Evolutionary conservation across 2,329 filamentous ascomycete species (phyloP).

Genomic region (Stemphylium beticola): DNA sequence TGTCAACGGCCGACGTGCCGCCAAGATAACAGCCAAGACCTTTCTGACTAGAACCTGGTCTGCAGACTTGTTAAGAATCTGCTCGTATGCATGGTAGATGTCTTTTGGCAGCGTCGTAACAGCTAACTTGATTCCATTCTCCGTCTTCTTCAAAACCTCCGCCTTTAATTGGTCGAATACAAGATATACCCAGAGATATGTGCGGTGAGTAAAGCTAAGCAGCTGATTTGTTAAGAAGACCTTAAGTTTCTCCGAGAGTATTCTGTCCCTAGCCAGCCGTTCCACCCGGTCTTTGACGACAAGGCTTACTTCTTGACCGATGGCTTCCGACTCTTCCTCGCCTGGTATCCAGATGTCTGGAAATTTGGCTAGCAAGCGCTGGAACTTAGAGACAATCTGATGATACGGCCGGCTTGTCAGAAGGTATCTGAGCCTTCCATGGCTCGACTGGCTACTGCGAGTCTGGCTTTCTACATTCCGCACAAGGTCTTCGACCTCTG

Average conservation of each 20-base stretch:
- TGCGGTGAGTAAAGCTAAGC: constrained; percentile 21
- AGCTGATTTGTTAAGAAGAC: constrained; percentile 13
- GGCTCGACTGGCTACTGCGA: constrained; percentile 6
- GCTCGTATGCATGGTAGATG: constrained; percentile 21
- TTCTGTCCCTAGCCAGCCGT: constrained; percentile 16
- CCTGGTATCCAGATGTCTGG: constrained; percentile 27
- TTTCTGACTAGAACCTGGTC: constrained; percentile 1
- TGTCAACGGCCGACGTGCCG: background rate
- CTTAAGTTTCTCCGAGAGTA: constrained; percentile 18
- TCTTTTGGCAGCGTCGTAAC: constrained; percentile 13
- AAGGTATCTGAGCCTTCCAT: constrained; percentile 18
- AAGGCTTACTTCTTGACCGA: constrained; percentile 25
- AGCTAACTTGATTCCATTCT: constrained; percentile 11
- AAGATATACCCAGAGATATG: constrained; percentile 28
- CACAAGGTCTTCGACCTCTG: constrained; percentile 21
- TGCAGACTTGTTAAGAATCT: constrained; percentile 21
- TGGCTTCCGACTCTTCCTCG: constrained; percentile 26
- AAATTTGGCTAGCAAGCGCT: constrained; percentile 15
- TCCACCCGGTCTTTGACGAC: constrained; percentile 24
- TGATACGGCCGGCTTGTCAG: constrained; percentile 29
- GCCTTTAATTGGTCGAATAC: constrained; percentile 18
- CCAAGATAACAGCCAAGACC: background rate
- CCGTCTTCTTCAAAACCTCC: constrained; percentile 16
- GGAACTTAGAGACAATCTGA: constrained; percentile 18
- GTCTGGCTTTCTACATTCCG: constrained; percentile 17